These are phyloP conservation scores for Rachicladosporium sp. DNA, from an alignment of 2,329 filamentous ascomycete genomes.

Conservation along the genomic window DNA sequence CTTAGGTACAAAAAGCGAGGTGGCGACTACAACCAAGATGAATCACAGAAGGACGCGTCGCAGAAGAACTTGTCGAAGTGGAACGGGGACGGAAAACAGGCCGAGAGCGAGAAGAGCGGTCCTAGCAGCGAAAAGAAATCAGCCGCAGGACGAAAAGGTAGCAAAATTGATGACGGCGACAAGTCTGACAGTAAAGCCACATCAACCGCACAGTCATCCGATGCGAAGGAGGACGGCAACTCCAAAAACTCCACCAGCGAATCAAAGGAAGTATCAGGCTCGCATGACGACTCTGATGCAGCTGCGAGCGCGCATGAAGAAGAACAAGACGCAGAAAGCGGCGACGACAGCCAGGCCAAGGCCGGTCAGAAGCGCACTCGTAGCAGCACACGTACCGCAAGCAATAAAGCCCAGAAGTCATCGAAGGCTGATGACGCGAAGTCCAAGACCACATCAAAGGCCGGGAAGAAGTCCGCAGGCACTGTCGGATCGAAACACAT, in stretches of 20 bases:
- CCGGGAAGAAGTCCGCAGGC: conserved; percentile 13
- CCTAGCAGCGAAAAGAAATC: conserved; percentile 15
- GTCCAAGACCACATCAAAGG: conserved; percentile 20
- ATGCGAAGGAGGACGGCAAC: too few relatives aligned
- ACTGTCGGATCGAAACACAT: conserved; percentile 22
- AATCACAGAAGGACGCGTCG: conserved; percentile 30
- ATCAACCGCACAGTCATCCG: too few relatives aligned
- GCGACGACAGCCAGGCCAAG: conserved; percentile 7
- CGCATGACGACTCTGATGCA: conserved; percentile 6
- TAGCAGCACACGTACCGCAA: conserved; percentile 13
- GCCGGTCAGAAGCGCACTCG: conserved; percentile 19
- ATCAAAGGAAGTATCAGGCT: too few relatives aligned
- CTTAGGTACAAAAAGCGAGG: conserved; percentile 33
- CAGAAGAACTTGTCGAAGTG: conserved; percentile 35
- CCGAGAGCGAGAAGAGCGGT: conserved; percentile 29
- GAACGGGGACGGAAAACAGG: conserved; percentile 31
- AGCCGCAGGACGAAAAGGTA: too few relatives aligned
- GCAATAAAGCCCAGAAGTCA: conserved; percentile 27
- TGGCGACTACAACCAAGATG: conserved; percentile 34
- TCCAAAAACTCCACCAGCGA: too few relatives aligned
- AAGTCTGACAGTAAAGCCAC: too few relatives aligned
- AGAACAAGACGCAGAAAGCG: conserved; percentile 17
- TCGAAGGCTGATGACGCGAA: conserved; percentile 7
- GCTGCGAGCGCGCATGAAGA: conserved; percentile 19
- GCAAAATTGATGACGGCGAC: too few relatives aligned